Conservation (phyloP, 2,329 filamentous ascomycete genomes). For the Furcasterigmium sp. region DNA sequence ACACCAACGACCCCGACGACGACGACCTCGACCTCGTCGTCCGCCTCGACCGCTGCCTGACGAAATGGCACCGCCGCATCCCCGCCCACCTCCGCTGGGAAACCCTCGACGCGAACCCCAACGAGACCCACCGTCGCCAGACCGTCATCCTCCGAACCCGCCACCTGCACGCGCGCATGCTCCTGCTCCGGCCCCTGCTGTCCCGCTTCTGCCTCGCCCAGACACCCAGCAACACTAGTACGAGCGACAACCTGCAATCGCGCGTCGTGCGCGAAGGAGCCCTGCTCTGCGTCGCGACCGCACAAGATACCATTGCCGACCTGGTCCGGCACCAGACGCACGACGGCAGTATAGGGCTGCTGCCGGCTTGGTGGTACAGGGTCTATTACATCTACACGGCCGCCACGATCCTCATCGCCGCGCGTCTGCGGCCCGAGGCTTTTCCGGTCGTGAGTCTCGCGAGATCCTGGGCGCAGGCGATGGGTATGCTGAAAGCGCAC, state of each 20-base stretch:
- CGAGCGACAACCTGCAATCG: slow-evolving; percentile 15
- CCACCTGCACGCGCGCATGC: slow-evolving; percentile 26
- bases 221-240: slow-evolving; percentile 9
- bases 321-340: slow-evolving; percentile 21
- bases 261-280: slow-evolving; percentile 26
- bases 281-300: slow-evolving; percentile 24
- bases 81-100: slow-evolving; percentile 18
- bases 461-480: slow-evolving; percentile 24
- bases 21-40: slow-evolving; percentile 24
- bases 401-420: slow-evolving; percentile 27
- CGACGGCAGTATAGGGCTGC: slow-evolving; percentile 24
- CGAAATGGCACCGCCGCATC: slow-evolving; percentile 23
- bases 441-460: slow-evolving; percentile 20
- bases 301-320: slow-evolving; percentile 23
- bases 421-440: slow-evolving; percentile 24
- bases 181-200: slow-evolving; percentile 25
- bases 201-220: slow-evolving; percentile 23
- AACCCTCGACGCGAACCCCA: slow-evolving; percentile 7
- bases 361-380: slow-evolving; percentile 34
- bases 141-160: slow-evolving; percentile 24
- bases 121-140: slow-evolving; percentile 22
- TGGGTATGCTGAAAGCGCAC: slow-evolving; percentile 23
- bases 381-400: slow-evolving; percentile 31
- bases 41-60: slow-evolving; percentile 23
- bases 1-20: slow-evolving; percentile 13